Percentiles rank a stretch among this genome's conserved stretches.
Conservation (phyloP, 495 filamentous ascomycete species). For the Aspergillus ostianus region DNA sequence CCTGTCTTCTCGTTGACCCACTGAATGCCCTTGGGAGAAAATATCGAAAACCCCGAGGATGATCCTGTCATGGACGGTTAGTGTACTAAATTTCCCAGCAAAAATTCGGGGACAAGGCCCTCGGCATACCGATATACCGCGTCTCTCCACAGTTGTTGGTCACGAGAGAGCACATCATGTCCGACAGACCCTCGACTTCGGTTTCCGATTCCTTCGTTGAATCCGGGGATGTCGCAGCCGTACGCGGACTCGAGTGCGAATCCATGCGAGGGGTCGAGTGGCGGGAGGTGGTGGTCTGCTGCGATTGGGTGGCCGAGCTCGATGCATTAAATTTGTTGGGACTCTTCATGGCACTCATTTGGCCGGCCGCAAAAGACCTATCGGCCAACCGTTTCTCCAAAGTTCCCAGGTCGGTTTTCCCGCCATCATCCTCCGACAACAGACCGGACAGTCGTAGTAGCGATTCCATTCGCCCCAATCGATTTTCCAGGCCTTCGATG, state of each 20-base stretch:
- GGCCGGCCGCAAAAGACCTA: slow-evolving; percentile 44
- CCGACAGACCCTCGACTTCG: slow-evolving; percentile 86
- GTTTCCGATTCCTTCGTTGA: slow-evolving; percentile 58
- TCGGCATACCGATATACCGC: slow-evolving; percentile 80
- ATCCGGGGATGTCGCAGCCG: slow-evolving; percentile 59
- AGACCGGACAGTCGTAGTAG: slow-evolving; percentile 83
- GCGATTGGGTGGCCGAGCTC: slow-evolving; percentile 26
- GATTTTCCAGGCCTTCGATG: slow-evolving; percentile 95
- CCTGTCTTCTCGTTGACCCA: slow-evolving; percentile 99
- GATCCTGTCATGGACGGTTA: slow-evolving; percentile 60
- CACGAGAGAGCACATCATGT: slow-evolving; percentile 99
- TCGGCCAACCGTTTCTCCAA: slow-evolving; percentile 80
- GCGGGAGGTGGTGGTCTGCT: slow-evolving; percentile 32
- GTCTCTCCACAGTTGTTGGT: slow-evolving; percentile 96
- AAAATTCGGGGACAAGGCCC: slow-evolving; percentile 1
- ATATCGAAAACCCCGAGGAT: slow-evolving; percentile 97
- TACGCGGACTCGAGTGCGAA: slow-evolving; percentile 57
- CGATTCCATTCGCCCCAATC: slow-evolving; percentile 89
- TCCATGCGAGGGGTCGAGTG: slow-evolving; percentile 48
- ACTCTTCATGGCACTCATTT: slow-evolving; percentile 37
- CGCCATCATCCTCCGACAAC: slow-evolving; percentile 81
- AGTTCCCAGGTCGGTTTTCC: slow-evolving; percentile 83
- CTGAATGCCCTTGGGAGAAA: slow-evolving; percentile 95
- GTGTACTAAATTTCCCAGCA: slow-evolving; percentile 6
- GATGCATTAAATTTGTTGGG: slow-evolving; percentile 28